Percentiles rank a stretch among this genome's conserved stretches.
Conservation (phyloP, 2,329 filamentous ascomycete genomes). For the Leptographium wingfieldii region DNA sequence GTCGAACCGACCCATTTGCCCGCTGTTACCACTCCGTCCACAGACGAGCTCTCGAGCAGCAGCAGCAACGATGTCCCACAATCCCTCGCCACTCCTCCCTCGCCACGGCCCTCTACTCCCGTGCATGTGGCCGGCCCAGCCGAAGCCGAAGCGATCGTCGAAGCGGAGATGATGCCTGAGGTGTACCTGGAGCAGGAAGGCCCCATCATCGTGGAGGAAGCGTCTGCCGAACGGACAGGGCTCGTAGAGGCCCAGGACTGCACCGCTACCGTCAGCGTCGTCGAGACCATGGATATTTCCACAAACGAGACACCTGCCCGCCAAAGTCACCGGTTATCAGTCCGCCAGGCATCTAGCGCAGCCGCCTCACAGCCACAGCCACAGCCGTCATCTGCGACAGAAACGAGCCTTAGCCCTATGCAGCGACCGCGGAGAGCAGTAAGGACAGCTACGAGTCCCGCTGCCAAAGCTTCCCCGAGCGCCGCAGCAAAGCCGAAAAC, state of each 20-base stretch:
- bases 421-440: slow-evolving; percentile 5
- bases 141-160: not conserved
- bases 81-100: not conserved
- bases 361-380: not conserved
- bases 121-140: not conserved
- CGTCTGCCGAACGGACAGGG: not conserved
- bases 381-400: not conserved
- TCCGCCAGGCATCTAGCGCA: not conserved
- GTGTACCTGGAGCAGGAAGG: not conserved
- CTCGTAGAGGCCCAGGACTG: not conserved
- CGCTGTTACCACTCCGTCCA: not conserved
- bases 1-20: not conserved
- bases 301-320: not conserved
- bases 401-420: not conserved
- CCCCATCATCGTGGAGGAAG: not conserved
- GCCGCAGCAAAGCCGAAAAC: not conserved
- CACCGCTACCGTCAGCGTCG: not conserved
- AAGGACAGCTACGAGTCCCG: not conserved
- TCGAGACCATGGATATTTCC: not conserved
- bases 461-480: not conserved
- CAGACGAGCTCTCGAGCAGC: not conserved
- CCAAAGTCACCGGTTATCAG: not conserved
- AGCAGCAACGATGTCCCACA: not conserved
- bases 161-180: not conserved
- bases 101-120: not conserved